Base-by-base conservation (phyloP, 2,329 filamentous ascomycete species). In the Cercospora zeina region DNA sequence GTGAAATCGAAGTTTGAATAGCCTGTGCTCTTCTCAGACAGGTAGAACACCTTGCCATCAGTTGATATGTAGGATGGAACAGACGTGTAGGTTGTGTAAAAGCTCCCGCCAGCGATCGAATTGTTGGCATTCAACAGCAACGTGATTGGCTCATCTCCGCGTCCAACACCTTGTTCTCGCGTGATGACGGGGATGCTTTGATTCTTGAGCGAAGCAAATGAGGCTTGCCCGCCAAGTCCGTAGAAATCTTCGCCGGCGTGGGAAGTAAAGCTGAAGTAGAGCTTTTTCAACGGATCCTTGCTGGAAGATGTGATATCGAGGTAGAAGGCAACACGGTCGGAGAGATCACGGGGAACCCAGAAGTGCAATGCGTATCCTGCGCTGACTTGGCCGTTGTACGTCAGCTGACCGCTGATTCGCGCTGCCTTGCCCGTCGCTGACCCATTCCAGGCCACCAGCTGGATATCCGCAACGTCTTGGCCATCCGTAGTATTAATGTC, bases 1-100 rank as follows among this genome's bases (percentile, higher is more conserved):
- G 69, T 69, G 62, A 76, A 73, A 59, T 76, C 67, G 42, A 76
- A 75, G 45, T 68, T 68, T 6, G 74, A 64, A 51, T 75, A 75
- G 0, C 68, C 75, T 13, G 71, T 73, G 57, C 68, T 71, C 36
- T 73, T 69, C 51, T 72, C 67, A 5, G 65, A 68, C 6, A 71
- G 58, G 31, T 74, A 72, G 62, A 76, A 75, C 14, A 72, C 63
- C 3, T 68, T 69, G n/a, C 67, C 68, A n/a, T 67, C 65, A 4
- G 72, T 73, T 8, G 68, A 72, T 51, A 76, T 71, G 49, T 73
- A 74, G 16, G 73, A 70, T 3, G 73, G 71, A 8, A 73, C 65
- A 8, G 72, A 71, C 10, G 73, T 73, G 61, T 76, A 76, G 1
- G 74, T 71, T 3, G 74, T 76, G 65, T 71, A 73, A 8, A 63